These are phyloP conservation scores for Colletotrichum cordylinicola DNA, from an alignment of 2,329 filamentous ascomycete species.

Conservation along the genomic window DNA sequence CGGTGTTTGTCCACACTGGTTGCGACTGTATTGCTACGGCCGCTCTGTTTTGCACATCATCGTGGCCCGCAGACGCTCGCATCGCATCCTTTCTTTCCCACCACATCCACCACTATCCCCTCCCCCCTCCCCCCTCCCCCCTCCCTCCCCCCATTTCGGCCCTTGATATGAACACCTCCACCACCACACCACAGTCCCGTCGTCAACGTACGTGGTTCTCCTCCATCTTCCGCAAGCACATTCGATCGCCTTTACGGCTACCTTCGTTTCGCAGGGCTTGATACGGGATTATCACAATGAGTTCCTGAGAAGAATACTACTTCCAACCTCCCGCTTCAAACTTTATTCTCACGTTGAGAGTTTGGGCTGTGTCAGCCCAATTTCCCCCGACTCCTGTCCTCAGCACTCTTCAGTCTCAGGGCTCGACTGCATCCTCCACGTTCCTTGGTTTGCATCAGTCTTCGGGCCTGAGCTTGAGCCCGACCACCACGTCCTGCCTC, in stretches of 20 bases:
- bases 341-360: conserved; percentile 15
- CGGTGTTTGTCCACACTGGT: neutral
- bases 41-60: neutral
- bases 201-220: neutral
- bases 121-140: neutral
- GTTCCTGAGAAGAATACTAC: neutral
- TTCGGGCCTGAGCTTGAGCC: neutral
- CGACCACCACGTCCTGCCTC: neutral
- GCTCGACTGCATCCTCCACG: conserved; percentile 2
- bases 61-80: conserved; percentile 6
- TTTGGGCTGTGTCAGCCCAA: conserved; percentile 23
- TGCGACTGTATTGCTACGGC: neutral
- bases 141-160: neutral
- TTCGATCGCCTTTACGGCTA: neutral
- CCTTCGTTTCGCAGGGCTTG: neutral
- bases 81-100: conserved; percentile 5
- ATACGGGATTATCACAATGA: neutral
- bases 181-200: neutral
- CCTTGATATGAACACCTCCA: neutral
- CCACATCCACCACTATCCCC: neutral
- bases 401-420: neutral
- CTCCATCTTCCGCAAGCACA: neutral
- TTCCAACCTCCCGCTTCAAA: neutral
- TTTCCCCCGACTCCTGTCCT: conserved; percentile 13
- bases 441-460: neutral